phyloP scores from a whole-genome alignment of 441 rosid species.

The Populus hybrid region DNA sequence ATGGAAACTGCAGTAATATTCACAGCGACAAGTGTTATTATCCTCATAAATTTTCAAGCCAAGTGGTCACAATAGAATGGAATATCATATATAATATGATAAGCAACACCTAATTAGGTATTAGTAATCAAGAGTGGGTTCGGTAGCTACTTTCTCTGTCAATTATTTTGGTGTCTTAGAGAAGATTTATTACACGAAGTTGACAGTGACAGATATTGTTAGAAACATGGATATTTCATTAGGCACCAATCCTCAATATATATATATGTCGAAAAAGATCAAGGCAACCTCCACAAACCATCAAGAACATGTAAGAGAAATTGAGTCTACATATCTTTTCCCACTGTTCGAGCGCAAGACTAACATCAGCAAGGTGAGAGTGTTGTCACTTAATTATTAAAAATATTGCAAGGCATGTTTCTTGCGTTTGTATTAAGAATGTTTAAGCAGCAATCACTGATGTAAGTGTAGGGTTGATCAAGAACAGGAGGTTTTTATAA shows the following conservation, averaged over 20 bases:
- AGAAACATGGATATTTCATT: too few relatives aligned
- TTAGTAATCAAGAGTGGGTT: neutral
- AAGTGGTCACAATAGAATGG: neutral
- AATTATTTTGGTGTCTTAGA: neutral
- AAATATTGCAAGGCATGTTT: too few relatives aligned
- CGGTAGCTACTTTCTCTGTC: neutral
- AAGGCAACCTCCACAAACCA: too few relatives aligned
- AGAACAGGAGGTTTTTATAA: neutral
- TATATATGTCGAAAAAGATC: too few relatives aligned
- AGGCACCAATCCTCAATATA: too few relatives aligned
- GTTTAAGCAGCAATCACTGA: too few relatives aligned
- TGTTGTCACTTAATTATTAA: too few relatives aligned
- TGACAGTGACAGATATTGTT: neutral
- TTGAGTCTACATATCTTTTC: neutral
- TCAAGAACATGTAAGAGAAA: too few relatives aligned
- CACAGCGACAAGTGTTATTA: neutral
- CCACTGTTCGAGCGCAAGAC: too few relatives aligned
- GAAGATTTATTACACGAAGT: neutral
- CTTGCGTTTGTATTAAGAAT: too few relatives aligned
- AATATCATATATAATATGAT: neutral
- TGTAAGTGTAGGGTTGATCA: too few relatives aligned
- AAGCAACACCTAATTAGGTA: neutral
- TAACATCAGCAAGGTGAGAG: too few relatives aligned
- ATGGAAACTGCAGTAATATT: neutral
- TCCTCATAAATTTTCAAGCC: neutral